Base-by-base conservation (phyloP, 2,329 filamentous ascomycete species). In the Trichoderma lentiforme region DNA sequence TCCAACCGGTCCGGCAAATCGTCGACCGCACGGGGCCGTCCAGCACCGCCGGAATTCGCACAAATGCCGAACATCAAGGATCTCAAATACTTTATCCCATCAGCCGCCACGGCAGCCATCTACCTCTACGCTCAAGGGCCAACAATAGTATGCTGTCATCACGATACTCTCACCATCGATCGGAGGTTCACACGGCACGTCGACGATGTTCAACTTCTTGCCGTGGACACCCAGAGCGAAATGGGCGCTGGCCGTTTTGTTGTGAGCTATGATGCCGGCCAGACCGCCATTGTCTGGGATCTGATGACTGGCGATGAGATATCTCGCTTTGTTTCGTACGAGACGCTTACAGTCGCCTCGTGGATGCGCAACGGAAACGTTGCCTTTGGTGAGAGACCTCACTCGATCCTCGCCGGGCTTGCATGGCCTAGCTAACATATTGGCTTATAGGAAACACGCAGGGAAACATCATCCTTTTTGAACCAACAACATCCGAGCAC, bases 311-410 rank as follows among this genome's bases (percentile, higher is more conserved):
- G 96, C 63, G 91, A 94, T 73, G 94, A 98, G 81, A 88, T 98
- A 72, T 91, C 95, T 51, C 89, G 95, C n/a, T 98, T 98, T 83
- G 91, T 92, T 28, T 96, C 95, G 0, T 98, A 97, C 78, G 94
- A 97, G 78, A 89, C 93, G 75, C 87, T 98, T 74, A 91, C 91
- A 26, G 91, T 93, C 34, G 95, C 95, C 47, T 87, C 93, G 14
- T 99, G 96, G 94, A 98, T 99, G 95, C 89, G 92, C 58, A 98
- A 98, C 83, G 96, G 96, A 70, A 97, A 97, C 83, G 91, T 99
- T 75, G 95, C 94, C 47, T 98, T 98, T 85, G 96, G 95, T 98
- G 86, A 81, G 90, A 78, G 32, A 32, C 26, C 34, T 3, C 58
- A 70, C 15, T 32, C 21, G 2, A 57, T 15, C 11, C 18, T 58